Evolutionary conservation across 1,139 yeast genomes (phyloP).

Genomic region (Hyphopichia pseudoburtonii): DNA sequence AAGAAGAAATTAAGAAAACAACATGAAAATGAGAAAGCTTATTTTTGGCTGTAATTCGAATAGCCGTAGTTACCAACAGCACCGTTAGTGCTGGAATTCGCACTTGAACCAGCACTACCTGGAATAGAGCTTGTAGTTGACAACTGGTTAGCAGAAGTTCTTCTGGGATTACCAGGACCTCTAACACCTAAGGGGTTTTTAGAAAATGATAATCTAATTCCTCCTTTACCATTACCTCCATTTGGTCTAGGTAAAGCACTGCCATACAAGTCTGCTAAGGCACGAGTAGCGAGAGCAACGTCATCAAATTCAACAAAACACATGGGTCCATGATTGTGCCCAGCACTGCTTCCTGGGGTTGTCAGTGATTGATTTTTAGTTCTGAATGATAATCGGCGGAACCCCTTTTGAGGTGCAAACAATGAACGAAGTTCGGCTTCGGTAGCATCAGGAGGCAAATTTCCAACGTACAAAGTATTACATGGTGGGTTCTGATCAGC

Average conservation of each 20-base stretch:
- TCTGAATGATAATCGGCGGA: slow-evolving; percentile 86
- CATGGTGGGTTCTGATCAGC: slow-evolving; percentile 99
- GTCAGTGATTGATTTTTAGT: slow-evolving; percentile 56
- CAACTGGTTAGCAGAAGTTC: slow-evolving; percentile 39
- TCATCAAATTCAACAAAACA: slow-evolving; percentile 98
- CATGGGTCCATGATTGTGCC: slow-evolving; percentile 89
- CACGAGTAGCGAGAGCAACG: slow-evolving; percentile 89
- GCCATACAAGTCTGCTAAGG: slow-evolving; percentile 91
- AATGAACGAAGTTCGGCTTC: slow-evolving; percentile 88
- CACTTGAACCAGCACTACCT: slow-evolving; percentile 9
- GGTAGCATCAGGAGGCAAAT: slow-evolving; percentile 94
- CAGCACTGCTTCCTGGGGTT: slow-evolving; percentile 18
- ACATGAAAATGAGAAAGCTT: too few relatives aligned
- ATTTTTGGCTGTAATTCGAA: slow-evolving; percentile 31
- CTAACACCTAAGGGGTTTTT: slow-evolving; percentile 97
- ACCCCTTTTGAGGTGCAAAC: slow-evolving; percentile 88
- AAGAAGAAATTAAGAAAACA: slow-evolving; percentile 2
- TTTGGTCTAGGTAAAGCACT: slow-evolving; percentile 70
- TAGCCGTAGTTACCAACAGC: slow-evolving; percentile 40
- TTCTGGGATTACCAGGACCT: slow-evolving; percentile 57
- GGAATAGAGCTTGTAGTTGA: slow-evolving; percentile 6
- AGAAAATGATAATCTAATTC: slow-evolving; percentile 88
- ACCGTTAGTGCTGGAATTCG: slow-evolving; percentile 12
- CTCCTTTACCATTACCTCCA: slow-evolving; percentile 81
- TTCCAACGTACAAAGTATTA: slow-evolving; percentile 93